Evolutionary conservation across 78 protist genomes (phyloP), one percentile per base, ranked within the genome.

Genomic region (Cavenderia fasciculata): DNA sequence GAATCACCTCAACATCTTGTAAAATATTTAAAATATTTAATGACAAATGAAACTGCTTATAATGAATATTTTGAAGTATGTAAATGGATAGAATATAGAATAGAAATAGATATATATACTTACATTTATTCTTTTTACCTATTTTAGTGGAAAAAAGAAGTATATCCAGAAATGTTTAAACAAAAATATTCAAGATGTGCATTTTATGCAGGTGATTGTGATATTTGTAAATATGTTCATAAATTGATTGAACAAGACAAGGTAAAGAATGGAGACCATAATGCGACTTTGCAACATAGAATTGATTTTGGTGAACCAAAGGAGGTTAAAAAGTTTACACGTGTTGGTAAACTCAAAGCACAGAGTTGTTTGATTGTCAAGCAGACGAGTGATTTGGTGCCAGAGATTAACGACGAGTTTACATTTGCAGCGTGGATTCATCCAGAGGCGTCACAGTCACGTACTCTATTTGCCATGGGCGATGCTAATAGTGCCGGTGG

Each of bases 121-220:
- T 38, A 44, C 56, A 66, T 46, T 27, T 73, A n/a, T n/a, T n/a
- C n/a, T n/a, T n/a, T n/a, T n/a, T n/a, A n/a, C n/a, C n/a, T n/a
- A n/a, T n/a, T n/a, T n/a, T n/a, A n/a, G 18, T 82, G 90, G 90
- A 82, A 82, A 34, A 82, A 65, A 25, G 25, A 69, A 68, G 51
- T 57, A 8, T 82, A 38, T 31, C 70, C 76, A 14, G 25, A 38
- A 4, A 6, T 14, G 12, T 82, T 82, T 11, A 41, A 54, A 14
- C 71, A 82, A 11, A 82, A 82, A 23, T 68, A 82, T 33, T n/a
- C 65, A 5, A 33, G 70, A 66, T 82, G 90, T 82, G 23, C 57
- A 31, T 82, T 82, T 40, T 82, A 82, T 57, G 38, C 41, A n/a
- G 54, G 69, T 2, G 90, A 82, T 47, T 82, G 90, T 56, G 57